Conservation (phyloP, 306 rosid genomes). For the Biancaea sappan region DNA sequence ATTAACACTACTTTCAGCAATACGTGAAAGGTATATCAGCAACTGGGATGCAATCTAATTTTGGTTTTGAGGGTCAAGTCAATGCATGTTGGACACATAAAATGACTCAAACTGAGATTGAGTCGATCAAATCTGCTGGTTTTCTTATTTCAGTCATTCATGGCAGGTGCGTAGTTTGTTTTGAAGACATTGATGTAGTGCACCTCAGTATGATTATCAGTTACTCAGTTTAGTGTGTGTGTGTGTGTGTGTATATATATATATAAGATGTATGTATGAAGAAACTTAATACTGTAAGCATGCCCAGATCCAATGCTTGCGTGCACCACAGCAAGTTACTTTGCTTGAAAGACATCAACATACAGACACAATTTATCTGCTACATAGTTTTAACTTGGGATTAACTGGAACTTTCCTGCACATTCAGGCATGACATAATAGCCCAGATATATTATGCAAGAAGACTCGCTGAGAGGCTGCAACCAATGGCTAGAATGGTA, state of each 20-base stretch:
- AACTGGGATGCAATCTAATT: constrained; percentile 85
- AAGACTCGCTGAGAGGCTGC: constrained; percentile 78
- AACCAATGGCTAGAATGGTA: constrained; percentile 89
- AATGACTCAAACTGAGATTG: constrained; percentile 68
- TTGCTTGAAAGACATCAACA: constrained; percentile 24
- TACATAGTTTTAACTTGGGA: constrained; percentile 25
- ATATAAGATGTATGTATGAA: too few species aligned
- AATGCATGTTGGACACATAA: constrained; percentile 94
- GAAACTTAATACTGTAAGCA: background rate
- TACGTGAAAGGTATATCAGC: constrained; percentile 81
- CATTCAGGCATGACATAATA: constrained; percentile 77
- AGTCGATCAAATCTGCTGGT: constrained; percentile 69
- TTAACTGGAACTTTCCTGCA: constrained; percentile 27
- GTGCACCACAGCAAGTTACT: constrained; percentile 1
- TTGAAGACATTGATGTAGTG: constrained; percentile 1
- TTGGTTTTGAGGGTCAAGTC: constrained; percentile 85
- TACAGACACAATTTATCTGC: background rate
- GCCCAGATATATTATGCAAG: constrained; percentile 80
- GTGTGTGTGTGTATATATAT: too few species aligned
- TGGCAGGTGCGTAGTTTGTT: constrained; percentile 67
- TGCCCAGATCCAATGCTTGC: background rate
- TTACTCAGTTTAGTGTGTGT: too few species aligned
- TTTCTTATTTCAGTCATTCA: constrained; percentile 87
- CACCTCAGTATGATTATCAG: background rate
- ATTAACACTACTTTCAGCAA: constrained; percentile 59